These are phyloP conservation scores for Coemansia sp. DNA, from an alignment of 192 early-diverging fungal genomes.

Conservation along the genomic window DNA sequence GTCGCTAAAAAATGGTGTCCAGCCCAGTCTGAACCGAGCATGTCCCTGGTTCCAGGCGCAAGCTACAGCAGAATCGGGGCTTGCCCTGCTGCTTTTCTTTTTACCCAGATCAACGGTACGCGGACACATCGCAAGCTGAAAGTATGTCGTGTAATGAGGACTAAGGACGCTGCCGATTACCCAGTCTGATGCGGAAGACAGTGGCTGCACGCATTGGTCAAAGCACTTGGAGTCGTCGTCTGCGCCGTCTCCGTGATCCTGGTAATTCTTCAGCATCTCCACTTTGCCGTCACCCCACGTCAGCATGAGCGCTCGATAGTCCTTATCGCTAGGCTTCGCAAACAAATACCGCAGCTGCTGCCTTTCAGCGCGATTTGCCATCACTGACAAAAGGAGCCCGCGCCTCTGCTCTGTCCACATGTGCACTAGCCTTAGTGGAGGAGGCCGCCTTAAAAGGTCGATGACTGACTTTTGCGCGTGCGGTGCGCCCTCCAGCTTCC, in stretches of 20 bases:
- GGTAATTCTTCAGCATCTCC: constrained; percentile 55
- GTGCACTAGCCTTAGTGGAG: constrained; percentile 38
- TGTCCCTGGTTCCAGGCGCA: constrained; percentile 51
- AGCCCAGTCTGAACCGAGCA: constrained; percentile 48
- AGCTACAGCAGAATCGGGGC: constrained; percentile 19
- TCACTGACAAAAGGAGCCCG: constrained; percentile 46
- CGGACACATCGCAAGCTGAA: constrained; percentile 46
- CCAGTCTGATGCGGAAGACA: constrained; percentile 18
- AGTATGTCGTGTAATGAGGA: constrained; percentile 50
- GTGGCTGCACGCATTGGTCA: constrained; percentile 39
- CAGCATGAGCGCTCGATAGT: constrained; percentile 54
- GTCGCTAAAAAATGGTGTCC: constrained; percentile 54
- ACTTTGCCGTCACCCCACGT: constrained; percentile 53
- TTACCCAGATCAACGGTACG: constrained; percentile 38
- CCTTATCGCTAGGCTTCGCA: constrained; percentile 51
- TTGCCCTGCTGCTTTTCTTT: constrained; percentile 3
- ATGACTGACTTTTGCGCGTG: constrained; percentile 44
- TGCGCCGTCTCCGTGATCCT: constrained; percentile 15
- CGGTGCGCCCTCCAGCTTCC: constrained; percentile 47
- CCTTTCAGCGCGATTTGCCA: constrained; percentile 54
- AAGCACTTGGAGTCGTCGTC: constrained; percentile 18
- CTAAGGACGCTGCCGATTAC: constrained; percentile 53
- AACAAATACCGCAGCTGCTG: constrained; percentile 57
- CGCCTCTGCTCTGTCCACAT: constrained; percentile 46
- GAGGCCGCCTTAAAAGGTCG: constrained; percentile 40